These are phyloP conservation scores for Cystofilobasidium capitatum DNA, from an alignment of 768 basidiomycete species.

Conservation along the genomic window DNA sequence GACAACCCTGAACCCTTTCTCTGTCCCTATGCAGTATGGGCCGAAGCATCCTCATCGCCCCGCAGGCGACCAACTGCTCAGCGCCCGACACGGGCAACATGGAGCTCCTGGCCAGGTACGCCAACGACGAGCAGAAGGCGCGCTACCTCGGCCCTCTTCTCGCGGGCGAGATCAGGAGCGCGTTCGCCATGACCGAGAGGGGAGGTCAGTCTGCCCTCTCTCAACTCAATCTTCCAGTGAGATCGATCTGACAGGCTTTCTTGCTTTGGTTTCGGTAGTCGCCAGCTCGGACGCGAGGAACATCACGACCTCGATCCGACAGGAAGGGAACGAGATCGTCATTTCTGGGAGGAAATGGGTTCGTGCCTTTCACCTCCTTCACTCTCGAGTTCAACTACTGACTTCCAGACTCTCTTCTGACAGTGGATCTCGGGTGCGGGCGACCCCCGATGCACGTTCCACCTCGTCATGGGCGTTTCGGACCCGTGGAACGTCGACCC, in stretches of 20 bases:
- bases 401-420: background rate
- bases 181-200: slow-evolving; percentile 96
- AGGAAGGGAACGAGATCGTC: slow-evolving; percentile 77
- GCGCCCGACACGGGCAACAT: slow-evolving; percentile 79
- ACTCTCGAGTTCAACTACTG: background rate
- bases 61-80: slow-evolving; percentile 84
- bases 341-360: slow-evolving; percentile 97
- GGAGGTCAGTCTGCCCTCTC: slow-evolving; percentile 49
- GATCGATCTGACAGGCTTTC: background rate
- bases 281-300: slow-evolving; percentile 96
- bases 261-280: slow-evolving; percentile 44
- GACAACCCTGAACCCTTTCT: background rate
- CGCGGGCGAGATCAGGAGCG: slow-evolving; percentile 75
- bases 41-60: slow-evolving; percentile 66
- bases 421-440: slow-evolving; percentile 97
- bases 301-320: slow-evolving; percentile 71
- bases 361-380: slow-evolving; percentile 7
- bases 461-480: slow-evolving; percentile 82
- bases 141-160: slow-evolving; percentile 80
- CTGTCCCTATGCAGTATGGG: slow-evolving; percentile 55
- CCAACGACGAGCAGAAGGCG: slow-evolving; percentile 79
- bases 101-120: slow-evolving; percentile 96
- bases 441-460: slow-evolving; percentile 76
- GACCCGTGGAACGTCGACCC: slow-evolving; percentile 57
- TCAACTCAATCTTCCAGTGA: background rate